Evolutionary conservation across 148 eudicot species (phyloP).

Genomic region (Rhododendron kiyosumense): DNA sequence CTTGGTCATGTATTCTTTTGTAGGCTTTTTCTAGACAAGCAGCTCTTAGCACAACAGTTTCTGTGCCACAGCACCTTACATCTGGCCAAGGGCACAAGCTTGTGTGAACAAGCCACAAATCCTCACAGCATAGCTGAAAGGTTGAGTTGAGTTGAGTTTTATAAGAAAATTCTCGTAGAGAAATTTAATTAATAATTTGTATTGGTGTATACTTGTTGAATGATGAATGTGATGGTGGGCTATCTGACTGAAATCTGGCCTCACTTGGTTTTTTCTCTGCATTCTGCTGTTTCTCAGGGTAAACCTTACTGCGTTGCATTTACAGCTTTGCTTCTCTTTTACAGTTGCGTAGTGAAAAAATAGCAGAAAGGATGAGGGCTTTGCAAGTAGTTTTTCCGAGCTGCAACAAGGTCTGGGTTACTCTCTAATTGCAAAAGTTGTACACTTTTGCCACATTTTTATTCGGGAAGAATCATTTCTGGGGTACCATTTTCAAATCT

Average conservation of each 20-base stretch:
- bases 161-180: background rate
- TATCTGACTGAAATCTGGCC: background rate
- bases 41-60: constrained; percentile 29
- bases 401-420: too few relatives aligned
- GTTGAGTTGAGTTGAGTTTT: constrained; percentile 19
- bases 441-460: too few relatives aligned
- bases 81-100: constrained; percentile 52
- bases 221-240: background rate
- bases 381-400: too few relatives aligned
- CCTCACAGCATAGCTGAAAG: constrained; percentile 58
- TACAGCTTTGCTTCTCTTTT: too few relatives aligned
- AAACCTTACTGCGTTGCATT: too few relatives aligned
- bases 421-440: too few relatives aligned
- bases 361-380: too few relatives aligned
- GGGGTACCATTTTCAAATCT: too few relatives aligned
- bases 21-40: constrained; percentile 44
- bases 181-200: background rate
- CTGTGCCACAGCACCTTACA: constrained; percentile 44
- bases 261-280: background rate
- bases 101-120: constrained; percentile 55
- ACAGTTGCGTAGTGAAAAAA: too few relatives aligned
- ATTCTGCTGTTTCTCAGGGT: background rate
- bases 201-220: background rate
- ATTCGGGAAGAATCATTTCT: too few relatives aligned
- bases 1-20: background rate